Percentiles rank a stretch among this genome's conserved stretches.
phyloP scores from a whole-genome alignment of 768 basidiomycete genomes.

The Naganishia kalamii region DNA sequence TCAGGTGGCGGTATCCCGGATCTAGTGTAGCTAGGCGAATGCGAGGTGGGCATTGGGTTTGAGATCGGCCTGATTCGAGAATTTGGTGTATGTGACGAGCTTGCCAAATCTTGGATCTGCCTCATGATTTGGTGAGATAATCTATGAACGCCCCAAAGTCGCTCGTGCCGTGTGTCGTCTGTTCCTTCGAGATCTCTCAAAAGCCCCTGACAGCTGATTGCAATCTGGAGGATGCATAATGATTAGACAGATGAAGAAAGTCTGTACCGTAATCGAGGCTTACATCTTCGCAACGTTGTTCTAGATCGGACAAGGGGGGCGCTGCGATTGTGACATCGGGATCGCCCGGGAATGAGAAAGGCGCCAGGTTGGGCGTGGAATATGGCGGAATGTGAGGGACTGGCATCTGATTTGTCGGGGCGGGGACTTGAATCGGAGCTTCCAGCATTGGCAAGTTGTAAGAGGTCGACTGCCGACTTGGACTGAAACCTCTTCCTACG shows the following conservation, averaged over 20 bases:
- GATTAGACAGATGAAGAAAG: not conserved
- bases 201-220: not conserved
- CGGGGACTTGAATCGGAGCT: too few species aligned
- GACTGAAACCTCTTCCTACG: too few species aligned
- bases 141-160: not conserved
- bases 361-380: not conserved
- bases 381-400: not conserved
- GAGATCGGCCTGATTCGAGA: not conserved
- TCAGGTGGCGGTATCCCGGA: not conserved
- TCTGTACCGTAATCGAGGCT: not conserved
- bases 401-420: too few species aligned
- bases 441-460: too few species aligned
- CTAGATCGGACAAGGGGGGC: not conserved
- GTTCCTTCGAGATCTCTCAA: not conserved
- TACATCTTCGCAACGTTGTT: slow-evolving; percentile 10
- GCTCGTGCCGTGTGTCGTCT: not conserved
- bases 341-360: not conserved
- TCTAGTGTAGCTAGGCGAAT: not conserved
- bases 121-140: not conserved
- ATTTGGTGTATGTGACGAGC: not conserved
- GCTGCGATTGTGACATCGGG: not conserved
- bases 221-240: not conserved
- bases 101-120: not conserved
- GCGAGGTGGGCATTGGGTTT: not conserved
- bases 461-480: too few species aligned